Base-by-base conservation (phyloP, 768 basidiomycete species). In the Mycena haematopus region DNA sequence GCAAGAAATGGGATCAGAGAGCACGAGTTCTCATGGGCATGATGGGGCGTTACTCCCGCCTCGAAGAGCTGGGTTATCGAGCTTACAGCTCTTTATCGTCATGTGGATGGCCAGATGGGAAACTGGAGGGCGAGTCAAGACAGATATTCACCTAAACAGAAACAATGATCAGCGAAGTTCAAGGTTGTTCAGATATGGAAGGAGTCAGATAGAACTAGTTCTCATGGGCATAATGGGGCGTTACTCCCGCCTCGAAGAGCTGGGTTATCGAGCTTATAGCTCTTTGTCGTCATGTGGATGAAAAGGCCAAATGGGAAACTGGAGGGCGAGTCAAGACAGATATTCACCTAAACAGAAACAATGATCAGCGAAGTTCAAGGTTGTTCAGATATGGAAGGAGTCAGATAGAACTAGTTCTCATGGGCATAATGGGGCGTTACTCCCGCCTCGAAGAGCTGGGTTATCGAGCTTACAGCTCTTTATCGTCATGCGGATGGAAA, bases 361-460 rank as follows among this genome's bases (percentile, higher is more conserved):
- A 31, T n/a, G 19, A 29, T 50, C 49, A 50, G 49, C 19, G 29
- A 21, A 33, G 49, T 50, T 50, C 49, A 7, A 0, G 31, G 19
- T 33, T 8, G 19, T 31, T 29, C 29, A 21, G 22, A 27, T n/a
- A 51, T 58, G 56, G 15, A 62, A 49, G 36, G 55, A 66, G 65
- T 82, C 80, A 82, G 81, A 74, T 52, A 66, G 65, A 70, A 72
- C 53, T 60, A 82, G 52, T 80, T 91, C 81, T 90, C 88, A 89
- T 74, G 71, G 85, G 79, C 74, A 84, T 81, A 65, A 47, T 81
- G 84, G 86, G 86, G 87, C 87, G 87, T 90, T 87, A 89, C 87
- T 90, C 89, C 88, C 86, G 72, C 84, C 86, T 92, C 91, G 82
- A 88, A 79, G 91, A 92, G 90, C 90, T 92, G 90, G 88, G 90